phyloP scores from a whole-genome alignment of 495 filamentous ascomycete species.

The Pyrenopolyporus hunteri region DNA sequence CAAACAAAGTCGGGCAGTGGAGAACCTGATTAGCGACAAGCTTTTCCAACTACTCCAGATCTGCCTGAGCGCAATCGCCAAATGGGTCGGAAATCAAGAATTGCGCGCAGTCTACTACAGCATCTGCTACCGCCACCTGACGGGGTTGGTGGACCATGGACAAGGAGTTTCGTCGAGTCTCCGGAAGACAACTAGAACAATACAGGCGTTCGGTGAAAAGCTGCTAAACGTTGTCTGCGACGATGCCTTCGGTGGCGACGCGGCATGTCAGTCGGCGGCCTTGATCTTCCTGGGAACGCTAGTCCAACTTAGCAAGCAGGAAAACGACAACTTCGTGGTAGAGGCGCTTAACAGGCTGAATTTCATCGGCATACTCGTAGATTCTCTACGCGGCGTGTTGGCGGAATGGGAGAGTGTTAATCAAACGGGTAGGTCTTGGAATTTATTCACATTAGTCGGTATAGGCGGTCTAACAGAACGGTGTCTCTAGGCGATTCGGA shows the following conservation, averaged over 20 bases:
- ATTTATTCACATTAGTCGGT: background rate
- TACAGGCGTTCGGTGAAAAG: conserved; percentile 77
- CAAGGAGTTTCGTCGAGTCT: conserved; percentile 51
- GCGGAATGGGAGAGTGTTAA: conserved; percentile 57
- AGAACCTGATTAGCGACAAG: conserved; percentile 83
- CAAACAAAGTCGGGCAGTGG: conserved; percentile 56
- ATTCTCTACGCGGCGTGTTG: conserved; percentile 75
- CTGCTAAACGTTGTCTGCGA: conserved; percentile 88
- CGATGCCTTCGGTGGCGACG: conserved; percentile 86
- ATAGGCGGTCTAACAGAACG: conserved; percentile 32
- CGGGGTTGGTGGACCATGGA: conserved; percentile 66
- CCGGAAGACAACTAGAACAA: conserved; percentile 71
- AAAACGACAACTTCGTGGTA: conserved; percentile 71
- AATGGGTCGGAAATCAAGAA: conserved; percentile 68
- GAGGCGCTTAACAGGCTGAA: conserved; percentile 83
- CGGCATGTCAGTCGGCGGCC: conserved; percentile 79
- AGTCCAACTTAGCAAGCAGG: conserved; percentile 68
- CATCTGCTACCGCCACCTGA: conserved; percentile 84
- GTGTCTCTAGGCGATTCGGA: conserved; percentile 36
- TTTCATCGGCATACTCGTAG: conserved; percentile 86
- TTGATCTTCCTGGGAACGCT: conserved; percentile 75
- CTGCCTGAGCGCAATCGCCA: conserved; percentile 73
- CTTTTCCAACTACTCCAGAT: conserved; percentile 89
- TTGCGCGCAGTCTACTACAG: conserved; percentile 85
- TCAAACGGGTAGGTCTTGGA: conserved; percentile 41